Evolutionary conservation across 495 filamentous ascomycete genomes (phyloP).

Genomic region (Penicillium samsonianum): DNA sequence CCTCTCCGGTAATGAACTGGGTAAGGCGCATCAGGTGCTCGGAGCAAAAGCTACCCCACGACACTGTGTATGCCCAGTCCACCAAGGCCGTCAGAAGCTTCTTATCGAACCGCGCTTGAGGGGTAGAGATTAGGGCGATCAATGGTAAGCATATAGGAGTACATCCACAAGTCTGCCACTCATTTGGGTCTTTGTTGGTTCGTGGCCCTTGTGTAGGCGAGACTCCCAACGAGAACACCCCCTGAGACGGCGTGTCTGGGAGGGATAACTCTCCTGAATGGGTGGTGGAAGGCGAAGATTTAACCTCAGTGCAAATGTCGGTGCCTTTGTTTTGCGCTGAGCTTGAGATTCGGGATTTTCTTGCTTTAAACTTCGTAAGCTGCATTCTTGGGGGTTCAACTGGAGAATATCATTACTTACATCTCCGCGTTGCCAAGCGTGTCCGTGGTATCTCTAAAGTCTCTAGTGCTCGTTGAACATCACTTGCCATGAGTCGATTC

Average conservation of each 20-base stretch:
- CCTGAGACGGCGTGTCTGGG: no score
- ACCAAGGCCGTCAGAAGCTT: not conserved
- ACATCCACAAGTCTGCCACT: not conserved
- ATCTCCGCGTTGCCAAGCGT: not conserved
- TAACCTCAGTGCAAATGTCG: no score
- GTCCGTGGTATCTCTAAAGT: not conserved
- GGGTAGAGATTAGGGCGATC: not conserved
- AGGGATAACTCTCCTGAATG: no score
- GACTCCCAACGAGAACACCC: not conserved
- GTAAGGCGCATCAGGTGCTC: no score
- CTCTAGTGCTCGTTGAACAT: not conserved
- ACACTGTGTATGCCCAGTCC: no score
- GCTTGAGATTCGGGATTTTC: no score
- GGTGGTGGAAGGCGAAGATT: no score
- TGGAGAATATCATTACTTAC: not conserved
- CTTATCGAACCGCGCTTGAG: not conserved
- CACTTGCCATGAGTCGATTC: not conserved
- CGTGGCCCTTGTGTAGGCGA: not conserved
- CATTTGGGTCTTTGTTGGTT: not conserved
- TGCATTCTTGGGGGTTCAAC: not conserved
- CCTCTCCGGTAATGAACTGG: no score
- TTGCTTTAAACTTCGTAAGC: no score
- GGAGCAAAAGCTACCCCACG: no score
- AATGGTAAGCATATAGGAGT: not conserved
- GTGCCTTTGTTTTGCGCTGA: no score